Evolutionary conservation across 2,329 filamentous ascomycete genomes (phyloP).

Genomic region (Ophiostoma quercus): DNA sequence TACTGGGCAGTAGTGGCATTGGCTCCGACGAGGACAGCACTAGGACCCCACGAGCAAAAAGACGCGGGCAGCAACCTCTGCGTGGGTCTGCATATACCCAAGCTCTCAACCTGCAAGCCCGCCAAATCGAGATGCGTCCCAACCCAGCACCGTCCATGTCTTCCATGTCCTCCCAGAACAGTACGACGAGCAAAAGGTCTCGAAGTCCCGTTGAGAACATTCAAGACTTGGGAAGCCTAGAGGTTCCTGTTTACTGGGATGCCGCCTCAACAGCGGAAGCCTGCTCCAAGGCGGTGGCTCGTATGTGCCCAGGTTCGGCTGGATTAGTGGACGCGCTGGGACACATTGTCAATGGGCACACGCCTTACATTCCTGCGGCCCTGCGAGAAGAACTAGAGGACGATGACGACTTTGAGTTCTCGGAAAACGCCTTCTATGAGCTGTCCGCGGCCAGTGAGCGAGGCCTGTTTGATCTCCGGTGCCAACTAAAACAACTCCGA

Average conservation of each 20-base stretch:
- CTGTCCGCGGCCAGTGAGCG: slow-evolving; percentile 2
- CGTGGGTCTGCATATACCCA: slow-evolving; percentile 9
- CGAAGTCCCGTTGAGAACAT: slow-evolving; percentile 14
- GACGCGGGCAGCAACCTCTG: slow-evolving; percentile 1
- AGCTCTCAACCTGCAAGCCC: slow-evolving; percentile 15
- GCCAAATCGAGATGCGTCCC: slow-evolving; percentile 16
- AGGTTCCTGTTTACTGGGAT: slow-evolving; percentile 16
- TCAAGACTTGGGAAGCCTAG: slow-evolving; percentile 13
- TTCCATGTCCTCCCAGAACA: slow-evolving; percentile 15
- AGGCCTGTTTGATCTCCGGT: slow-evolving; percentile 12
- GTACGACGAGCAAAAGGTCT: slow-evolving; percentile 12
- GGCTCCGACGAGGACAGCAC: background rate
- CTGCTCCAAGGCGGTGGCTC: slow-evolving; percentile 16
- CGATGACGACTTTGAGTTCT: slow-evolving; percentile 16
- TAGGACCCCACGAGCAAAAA: background rate
- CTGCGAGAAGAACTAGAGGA: slow-evolving; percentile 15
- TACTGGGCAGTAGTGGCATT: background rate
- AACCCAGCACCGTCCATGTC: slow-evolving; percentile 17
- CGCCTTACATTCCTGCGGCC: slow-evolving; percentile 16
- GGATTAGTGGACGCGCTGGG: slow-evolving; percentile 15
- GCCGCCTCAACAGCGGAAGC: slow-evolving; percentile 15
- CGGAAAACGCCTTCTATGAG: slow-evolving; percentile 14
- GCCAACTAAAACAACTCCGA: slow-evolving; percentile 17
- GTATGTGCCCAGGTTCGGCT: slow-evolving; percentile 15
- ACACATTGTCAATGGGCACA: slow-evolving; percentile 14